Evolutionary conservation across 495 filamentous ascomycete species (phyloP).

Genomic region (Apodospora peruviana): DNA sequence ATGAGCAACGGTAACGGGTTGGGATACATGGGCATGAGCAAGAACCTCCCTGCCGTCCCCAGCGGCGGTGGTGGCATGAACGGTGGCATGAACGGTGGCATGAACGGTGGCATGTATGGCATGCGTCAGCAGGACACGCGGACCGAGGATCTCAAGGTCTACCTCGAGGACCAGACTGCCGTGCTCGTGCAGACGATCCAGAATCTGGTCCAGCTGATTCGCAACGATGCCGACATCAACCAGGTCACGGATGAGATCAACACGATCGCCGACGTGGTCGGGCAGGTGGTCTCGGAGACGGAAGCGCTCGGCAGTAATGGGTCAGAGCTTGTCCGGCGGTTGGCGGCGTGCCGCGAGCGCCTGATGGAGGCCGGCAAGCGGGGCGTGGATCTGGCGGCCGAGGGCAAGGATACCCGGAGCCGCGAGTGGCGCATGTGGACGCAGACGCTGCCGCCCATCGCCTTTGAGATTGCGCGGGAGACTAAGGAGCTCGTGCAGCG

Average conservation of each 20-base stretch:
- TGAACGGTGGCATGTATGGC: conserved; percentile 7
- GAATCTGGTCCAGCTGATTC: conserved; percentile 72
- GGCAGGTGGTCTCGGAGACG: conserved; percentile 62
- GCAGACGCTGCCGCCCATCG: conserved; percentile 71
- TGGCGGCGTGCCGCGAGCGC: conserved; percentile 59
- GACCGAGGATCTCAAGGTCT: conserved; percentile 69
- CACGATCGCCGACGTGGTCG: conserved; percentile 64
- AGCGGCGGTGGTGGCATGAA: conserved; percentile 17
- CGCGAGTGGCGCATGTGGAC: conserved; percentile 57
- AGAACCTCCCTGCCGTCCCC: conserved; percentile 27
- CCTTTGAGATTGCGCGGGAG: conserved; percentile 80
- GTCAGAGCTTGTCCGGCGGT: conserved; percentile 55
- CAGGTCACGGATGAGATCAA: conserved; percentile 65
- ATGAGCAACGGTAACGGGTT: conserved; percentile 7
- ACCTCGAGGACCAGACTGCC: conserved; percentile 81
- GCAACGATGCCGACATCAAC: conserved; percentile 58
- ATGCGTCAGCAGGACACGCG: conserved; percentile 37
- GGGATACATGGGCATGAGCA: conserved; percentile 29
- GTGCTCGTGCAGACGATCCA: conserved; percentile 77
- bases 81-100: conserved; percentile 15
- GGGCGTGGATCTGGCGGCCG: conserved; percentile 49
- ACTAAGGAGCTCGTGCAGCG: conserved; percentile 65
- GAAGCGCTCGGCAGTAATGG: conserved; percentile 51
- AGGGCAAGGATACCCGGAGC: conserved; percentile 39
- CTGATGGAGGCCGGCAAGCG: conserved; percentile 63